Base-by-base conservation (phyloP, 176 grass and related monocot species). In the Phragmites australis region DNA sequence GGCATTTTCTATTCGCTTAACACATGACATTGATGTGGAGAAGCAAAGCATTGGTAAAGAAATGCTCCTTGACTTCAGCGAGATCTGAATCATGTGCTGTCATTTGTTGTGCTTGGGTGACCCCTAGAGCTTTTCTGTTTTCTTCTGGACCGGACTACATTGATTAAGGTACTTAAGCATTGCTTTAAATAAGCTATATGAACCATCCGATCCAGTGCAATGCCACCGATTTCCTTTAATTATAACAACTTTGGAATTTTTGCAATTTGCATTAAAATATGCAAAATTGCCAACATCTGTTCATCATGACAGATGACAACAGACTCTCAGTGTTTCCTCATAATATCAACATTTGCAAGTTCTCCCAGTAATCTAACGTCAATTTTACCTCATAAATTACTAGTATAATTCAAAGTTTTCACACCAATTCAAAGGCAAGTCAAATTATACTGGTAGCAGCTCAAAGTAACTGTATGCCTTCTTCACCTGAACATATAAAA, bases 81-180 rank as follows among this genome's bases (percentile, higher is more conserved):
- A 85, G 82, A 85, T 89, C 82, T 85, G 72, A 65, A 63, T 45
- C 87, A 57, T 57, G 65, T 65, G 61, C 29, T 80, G 57, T 44
- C 75, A 54, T 37, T 79, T 79, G 65, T 31, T 63, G 82, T 37
- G 44, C 19, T 75, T 45, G 29, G 37, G 54, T 75, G 26, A 65
- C 54, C 79, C 82, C 37, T 44, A 44, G 44, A 84, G 27, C 60
- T 37, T 84, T 80, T 15, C 76, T 65, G 56, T 15, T 62, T 37
- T 53, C 27, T 52, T 70, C 19, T 49, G 19, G 58, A 80, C 47
- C 19, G 29, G 64, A 32, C 61, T n/a, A 48, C 60, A 77, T 77
- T 65, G 21, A 52, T 37, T 72, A 80, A 10, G 56, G 73, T 86
- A 85, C 29, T 12, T 2, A 40, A 60, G 17, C 30, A 5, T 47